These are phyloP conservation scores for Candida succiphila DNA, from an alignment of 805 yeast genomes.

Conservation along the genomic window DNA sequence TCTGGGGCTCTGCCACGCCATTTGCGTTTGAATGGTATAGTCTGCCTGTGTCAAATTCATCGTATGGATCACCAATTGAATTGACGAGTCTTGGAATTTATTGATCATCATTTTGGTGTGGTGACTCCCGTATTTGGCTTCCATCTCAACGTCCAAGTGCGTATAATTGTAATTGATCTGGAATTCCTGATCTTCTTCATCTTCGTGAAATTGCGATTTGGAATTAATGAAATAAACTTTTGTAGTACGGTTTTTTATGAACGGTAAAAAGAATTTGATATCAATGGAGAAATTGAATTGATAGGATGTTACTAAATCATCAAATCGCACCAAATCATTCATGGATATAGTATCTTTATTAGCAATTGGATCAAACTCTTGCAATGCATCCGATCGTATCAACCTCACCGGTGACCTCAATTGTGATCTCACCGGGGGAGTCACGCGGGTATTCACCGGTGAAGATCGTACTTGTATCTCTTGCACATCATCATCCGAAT, in stretches of 20 bases:
- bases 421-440: too few relatives aligned
- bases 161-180: too few relatives aligned
- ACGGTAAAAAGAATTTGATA: slow-evolving; percentile 13
- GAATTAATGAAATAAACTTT: slow-evolving; percentile 15
- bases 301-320: slow-evolving; percentile 13
- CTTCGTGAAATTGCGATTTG: slow-evolving; percentile 5
- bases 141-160: slow-evolving; percentile 11
- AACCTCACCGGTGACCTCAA: slow-evolving; percentile 19
- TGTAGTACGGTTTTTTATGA: slow-evolving; percentile 12
- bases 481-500: too few relatives aligned
- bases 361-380: slow-evolving; percentile 8
- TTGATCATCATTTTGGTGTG: slow-evolving; percentile 65
- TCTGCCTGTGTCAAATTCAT: slow-evolving; percentile 49
- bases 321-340: slow-evolving; percentile 17
- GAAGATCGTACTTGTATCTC: too few relatives aligned
- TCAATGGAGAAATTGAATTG: slow-evolving; percentile 25
- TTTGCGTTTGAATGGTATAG: slow-evolving; percentile 49
- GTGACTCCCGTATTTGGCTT: slow-evolving; percentile 33
- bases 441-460: too few relatives aligned
- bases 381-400: slow-evolving; percentile 14
- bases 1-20: slow-evolving; percentile 53
- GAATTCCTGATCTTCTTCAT: too few relatives aligned
- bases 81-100: slow-evolving; percentile 31
- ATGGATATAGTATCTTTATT: slow-evolving; percentile 18
- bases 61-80: slow-evolving; percentile 48